Percentiles rank a stretch among this genome's conserved stretches.
Conservation (phyloP, 768 basidiomycete genomes). For the Phanerodontia chrysosporium region DNA sequence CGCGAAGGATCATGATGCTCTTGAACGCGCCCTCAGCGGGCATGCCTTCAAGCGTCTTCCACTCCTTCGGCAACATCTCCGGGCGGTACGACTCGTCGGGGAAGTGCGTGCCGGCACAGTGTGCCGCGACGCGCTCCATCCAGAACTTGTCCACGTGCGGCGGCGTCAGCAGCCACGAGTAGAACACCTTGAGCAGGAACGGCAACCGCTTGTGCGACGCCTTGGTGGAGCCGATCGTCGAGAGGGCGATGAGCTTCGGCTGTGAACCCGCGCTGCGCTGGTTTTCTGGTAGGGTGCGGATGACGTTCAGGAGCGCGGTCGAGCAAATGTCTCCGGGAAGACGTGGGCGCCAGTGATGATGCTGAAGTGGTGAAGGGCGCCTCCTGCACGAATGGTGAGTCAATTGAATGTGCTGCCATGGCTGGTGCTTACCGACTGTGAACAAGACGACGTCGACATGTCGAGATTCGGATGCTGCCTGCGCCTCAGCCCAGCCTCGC, state of each 20-base stretch:
- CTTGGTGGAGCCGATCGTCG: slow-evolving; percentile 48
- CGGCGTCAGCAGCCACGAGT: slow-evolving; percentile 36
- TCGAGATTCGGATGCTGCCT: slow-evolving; percentile 20
- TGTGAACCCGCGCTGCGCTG: slow-evolving; percentile 25
- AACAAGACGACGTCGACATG: slow-evolving; percentile 54
- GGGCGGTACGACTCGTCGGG: slow-evolving; percentile 35
- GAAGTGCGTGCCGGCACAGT: slow-evolving; percentile 52
- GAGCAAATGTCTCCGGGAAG: slow-evolving; percentile 56
- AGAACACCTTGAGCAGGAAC: slow-evolving; percentile 43
- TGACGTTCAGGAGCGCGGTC: slow-evolving; percentile 47
- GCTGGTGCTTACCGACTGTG: slow-evolving; percentile 49
- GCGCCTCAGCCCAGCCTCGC: slow-evolving; percentile 39
- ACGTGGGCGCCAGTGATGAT: slow-evolving; percentile 40
- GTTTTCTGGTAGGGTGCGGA: slow-evolving; percentile 46
- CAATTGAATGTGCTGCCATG: neutral
- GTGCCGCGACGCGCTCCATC: slow-evolving; percentile 45
- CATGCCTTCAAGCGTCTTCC: slow-evolving; percentile 30
- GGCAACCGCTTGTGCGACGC: slow-evolving; percentile 44
- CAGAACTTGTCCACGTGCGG: slow-evolving; percentile 64
- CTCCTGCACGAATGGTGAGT: slow-evolving; percentile 1
- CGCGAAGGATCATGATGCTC: slow-evolving; percentile 44
- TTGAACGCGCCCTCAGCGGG: slow-evolving; percentile 41
- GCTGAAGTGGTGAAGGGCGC: neutral
- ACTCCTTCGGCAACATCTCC: slow-evolving; percentile 41
- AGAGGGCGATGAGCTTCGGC: slow-evolving; percentile 51